Evolutionary conservation across 1,139 yeast species (phyloP), one percentile per base, ranked within the genome.

Genomic region (Nakaseomyces delphensis): DNA sequence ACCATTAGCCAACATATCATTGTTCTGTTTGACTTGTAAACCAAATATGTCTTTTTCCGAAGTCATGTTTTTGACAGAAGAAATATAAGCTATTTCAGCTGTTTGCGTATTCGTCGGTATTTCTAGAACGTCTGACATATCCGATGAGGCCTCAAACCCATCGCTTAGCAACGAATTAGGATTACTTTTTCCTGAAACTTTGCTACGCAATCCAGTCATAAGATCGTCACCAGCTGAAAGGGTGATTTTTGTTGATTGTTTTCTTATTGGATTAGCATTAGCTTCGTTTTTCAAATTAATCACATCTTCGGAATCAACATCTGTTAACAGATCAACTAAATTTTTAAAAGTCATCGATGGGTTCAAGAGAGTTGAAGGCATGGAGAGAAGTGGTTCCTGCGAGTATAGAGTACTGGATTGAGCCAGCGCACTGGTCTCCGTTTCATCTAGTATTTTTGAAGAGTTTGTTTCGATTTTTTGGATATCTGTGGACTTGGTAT

Each of bases 341-440:
- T 60, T 53, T 39, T 49, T 53, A 36, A 59, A 58, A 1, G 63
- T 59, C 35, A 45, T 45, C 1, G 63, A 50, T 14, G 56, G 47
- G 38, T 54, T 55, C 25, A 56, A 43, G 9, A 48, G 25, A 4
- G 54, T 41, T 11, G 59, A 52, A 18, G 62, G 60, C 40, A 55
- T 35, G 2, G 53, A 44, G 6, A 52, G 27, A 29, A 48, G 32
- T n/a, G 54, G 50, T 19, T 48, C 40, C 23, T 45, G 42, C 8
- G 43, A 41, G 8, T 50, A 48, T 10, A 56, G 48, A 1, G 51
- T 47, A 38, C 61, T 58, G n/a, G 63, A 58, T 24, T 57, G 59
- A 1, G 62, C 61, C 13, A 57, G 32, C 14, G 54, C 45, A 36
- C 54, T 52, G 14, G 54, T 44, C 20, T 45, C 52, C 8, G 44